Evolutionary conservation across 495 filamentous ascomycete genomes (phyloP).

Genomic region (Copromyces sp.): DNA sequence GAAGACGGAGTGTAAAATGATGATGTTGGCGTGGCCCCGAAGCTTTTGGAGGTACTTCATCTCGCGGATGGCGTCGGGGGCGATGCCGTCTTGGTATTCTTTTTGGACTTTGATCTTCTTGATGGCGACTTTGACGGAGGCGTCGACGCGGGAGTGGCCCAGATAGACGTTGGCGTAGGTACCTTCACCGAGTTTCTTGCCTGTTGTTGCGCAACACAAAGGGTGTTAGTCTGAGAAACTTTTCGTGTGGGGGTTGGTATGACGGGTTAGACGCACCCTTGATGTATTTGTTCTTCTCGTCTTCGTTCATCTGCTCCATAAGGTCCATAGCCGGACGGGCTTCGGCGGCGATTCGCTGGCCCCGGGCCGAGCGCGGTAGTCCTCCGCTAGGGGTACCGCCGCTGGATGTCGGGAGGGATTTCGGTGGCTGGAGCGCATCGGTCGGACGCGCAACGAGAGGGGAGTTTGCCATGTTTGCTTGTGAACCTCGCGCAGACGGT

Average conservation of each 20-base stretch:
- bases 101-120: constrained; percentile 96
- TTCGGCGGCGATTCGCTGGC: constrained; percentile 4
- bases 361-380: constrained; percentile 3
- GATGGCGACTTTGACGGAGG: constrained; percentile 70
- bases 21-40: constrained; percentile 83
- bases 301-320: constrained; percentile 80
- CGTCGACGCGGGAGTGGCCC: constrained; percentile 61
- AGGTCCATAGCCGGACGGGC: constrained; percentile 42
- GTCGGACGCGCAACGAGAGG: constrained; percentile 15
- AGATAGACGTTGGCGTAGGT: constrained; percentile 95
- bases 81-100: constrained; percentile 72
- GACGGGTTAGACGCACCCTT: constrained; percentile 48
- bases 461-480: constrained; percentile 29
- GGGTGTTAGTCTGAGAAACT: too few species aligned
- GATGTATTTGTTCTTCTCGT: constrained; percentile 76
- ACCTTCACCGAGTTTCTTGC: constrained; percentile 86
- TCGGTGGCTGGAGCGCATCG: constrained; percentile 9
- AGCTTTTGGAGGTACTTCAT: constrained; percentile 91
- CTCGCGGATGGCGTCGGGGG: constrained; percentile 90
- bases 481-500: not conserved
- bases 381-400: constrained; percentile 13
- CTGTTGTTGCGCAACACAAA: constrained; percentile 28
- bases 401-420: constrained; percentile 14
- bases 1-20: constrained; percentile 83
- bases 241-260: not conserved